phyloP scores from a whole-genome alignment of 306 rosid genomes.

The Biancaea sappan region DNA sequence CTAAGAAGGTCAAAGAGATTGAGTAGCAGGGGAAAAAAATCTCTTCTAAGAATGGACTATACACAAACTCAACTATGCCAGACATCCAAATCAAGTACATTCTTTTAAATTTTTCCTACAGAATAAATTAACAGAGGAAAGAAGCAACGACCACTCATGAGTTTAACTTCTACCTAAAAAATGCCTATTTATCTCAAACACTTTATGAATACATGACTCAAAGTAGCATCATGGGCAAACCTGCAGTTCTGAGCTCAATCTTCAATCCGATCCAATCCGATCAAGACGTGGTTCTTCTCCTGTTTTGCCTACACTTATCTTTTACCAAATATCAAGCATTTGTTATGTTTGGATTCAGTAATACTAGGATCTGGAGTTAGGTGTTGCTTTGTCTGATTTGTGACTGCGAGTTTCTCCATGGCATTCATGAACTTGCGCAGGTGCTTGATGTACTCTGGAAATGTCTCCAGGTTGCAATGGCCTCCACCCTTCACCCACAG shows the following conservation, averaged over 20 bases:
- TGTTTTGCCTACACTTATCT: constrained; percentile 55
- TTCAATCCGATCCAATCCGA: too few relatives aligned
- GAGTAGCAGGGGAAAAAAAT: background rate
- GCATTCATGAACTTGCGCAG: constrained; percentile 84
- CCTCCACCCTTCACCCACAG: constrained; percentile 99
- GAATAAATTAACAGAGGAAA: constrained; percentile 15
- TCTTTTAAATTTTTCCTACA: constrained; percentile 6
- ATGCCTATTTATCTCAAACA: constrained; percentile 33
- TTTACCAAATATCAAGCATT: constrained; percentile 86
- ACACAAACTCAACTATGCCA: constrained; percentile 38
- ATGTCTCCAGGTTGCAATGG: constrained; percentile 96
- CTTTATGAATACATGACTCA: constrained; percentile 35
- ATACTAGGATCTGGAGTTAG: constrained; percentile 70
- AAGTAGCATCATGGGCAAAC: constrained; percentile 8
- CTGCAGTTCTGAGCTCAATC: constrained; percentile 25
- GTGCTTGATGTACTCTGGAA: constrained; percentile 92
- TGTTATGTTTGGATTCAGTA: constrained; percentile 77
- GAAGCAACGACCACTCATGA: constrained; percentile 29
- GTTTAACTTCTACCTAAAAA: constrained; percentile 34
- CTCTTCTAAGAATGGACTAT: constrained; percentile 35
- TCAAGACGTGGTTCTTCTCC: constrained; percentile 32
- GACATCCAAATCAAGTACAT: constrained; percentile 44
- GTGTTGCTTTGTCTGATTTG: constrained; percentile 53
- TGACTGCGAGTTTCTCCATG: constrained; percentile 75
- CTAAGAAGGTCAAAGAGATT: background rate